Base-by-base conservation (phyloP, 2,329 filamentous ascomycete genomes). In the Stagonosporopsis cucurbitacearum region DNA sequence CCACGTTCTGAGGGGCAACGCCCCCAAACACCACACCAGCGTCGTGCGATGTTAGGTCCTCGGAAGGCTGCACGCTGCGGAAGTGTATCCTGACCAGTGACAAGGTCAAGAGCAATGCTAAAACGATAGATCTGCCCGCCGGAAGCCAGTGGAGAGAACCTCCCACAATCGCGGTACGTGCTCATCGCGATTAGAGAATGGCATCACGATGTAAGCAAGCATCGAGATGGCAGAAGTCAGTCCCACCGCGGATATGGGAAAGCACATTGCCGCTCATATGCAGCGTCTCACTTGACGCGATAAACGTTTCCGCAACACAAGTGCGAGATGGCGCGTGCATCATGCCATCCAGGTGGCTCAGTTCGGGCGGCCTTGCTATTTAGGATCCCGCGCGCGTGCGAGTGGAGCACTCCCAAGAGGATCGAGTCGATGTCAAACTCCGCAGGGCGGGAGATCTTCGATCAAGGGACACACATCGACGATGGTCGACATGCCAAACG, bases 391-490 rank as follows among this genome's bases (percentile, higher is more conserved):
- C 50, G 17, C 41, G 50, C 50, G 42, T 53, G 50, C 28, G 7
- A 52, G 46, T 46, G 46, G 52, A 49, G 40, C 28, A 17, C 30
- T 28, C 22, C 28, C 5, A 22, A 41, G 26, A n/a, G 40, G 47
- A 51, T 50, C 47, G 47, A n/a, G 53, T 32, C 47, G 19, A 50
- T 50, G 47, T 50, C 36, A 50, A 17, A 25, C 30, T 50, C 53
- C 36, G 19, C 40, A 43, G 17, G 12, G 17, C 53, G 53, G 53
- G 53, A 51, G 47, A 51, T 56, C 42, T 56, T 33, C 53, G 53
- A 56, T 56, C 42, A 19, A 48, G 37, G 47, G 15, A 19, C 2
- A 3, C 30, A 17, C 45, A 55, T 55, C 53, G 53, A 43, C 48
- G 53, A 51, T 51, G 41, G 25, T 20, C 22, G 17, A 19, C 41